Percentiles rank a stretch among this genome's conserved stretches.
Conservation (phyloP, 106 monocot genomes). For the Cymbidium sinense region DNA sequence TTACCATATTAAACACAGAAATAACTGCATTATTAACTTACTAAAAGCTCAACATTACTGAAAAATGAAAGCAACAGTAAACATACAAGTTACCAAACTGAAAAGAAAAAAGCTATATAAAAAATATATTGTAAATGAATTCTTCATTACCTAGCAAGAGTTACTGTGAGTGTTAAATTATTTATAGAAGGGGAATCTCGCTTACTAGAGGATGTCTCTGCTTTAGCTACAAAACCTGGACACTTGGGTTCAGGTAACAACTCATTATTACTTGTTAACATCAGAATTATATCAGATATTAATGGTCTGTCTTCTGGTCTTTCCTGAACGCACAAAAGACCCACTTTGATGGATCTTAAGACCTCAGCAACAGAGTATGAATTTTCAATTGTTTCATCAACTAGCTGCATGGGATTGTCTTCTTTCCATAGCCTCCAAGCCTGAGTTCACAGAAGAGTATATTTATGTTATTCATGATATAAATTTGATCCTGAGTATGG, state of each 20-base stretch:
- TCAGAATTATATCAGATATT: constrained; percentile 24
- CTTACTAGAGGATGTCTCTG: background rate
- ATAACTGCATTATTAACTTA: too few species aligned
- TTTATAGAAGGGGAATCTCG: background rate
- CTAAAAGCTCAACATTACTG: too few species aligned
- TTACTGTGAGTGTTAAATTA: background rate
- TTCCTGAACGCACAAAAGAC: constrained; percentile 31
- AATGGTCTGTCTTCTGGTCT: constrained; percentile 28
- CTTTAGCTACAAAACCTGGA: constrained; percentile 25
- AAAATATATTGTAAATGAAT: background rate
- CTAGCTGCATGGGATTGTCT: constrained; percentile 11
- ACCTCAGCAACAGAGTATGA: background rate
- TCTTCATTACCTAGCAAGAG: background rate
- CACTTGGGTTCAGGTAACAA: constrained; percentile 26
- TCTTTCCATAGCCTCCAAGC: constrained; percentile 22
- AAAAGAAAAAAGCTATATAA: too few species aligned
- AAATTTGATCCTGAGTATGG: too few species aligned
- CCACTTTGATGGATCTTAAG: constrained; percentile 30
- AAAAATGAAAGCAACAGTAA: too few species aligned
- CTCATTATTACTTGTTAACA: constrained; percentile 15
- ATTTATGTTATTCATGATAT: background rate
- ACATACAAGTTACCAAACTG: too few species aligned
- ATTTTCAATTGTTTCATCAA: constrained; percentile 9
- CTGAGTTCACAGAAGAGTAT: constrained; percentile 2
- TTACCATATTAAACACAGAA: too few species aligned